Evolutionary conservation across 768 basidiomycete species (phyloP), one percentile per base, ranked within the genome.

Genomic region (Pisolithus sp.): DNA sequence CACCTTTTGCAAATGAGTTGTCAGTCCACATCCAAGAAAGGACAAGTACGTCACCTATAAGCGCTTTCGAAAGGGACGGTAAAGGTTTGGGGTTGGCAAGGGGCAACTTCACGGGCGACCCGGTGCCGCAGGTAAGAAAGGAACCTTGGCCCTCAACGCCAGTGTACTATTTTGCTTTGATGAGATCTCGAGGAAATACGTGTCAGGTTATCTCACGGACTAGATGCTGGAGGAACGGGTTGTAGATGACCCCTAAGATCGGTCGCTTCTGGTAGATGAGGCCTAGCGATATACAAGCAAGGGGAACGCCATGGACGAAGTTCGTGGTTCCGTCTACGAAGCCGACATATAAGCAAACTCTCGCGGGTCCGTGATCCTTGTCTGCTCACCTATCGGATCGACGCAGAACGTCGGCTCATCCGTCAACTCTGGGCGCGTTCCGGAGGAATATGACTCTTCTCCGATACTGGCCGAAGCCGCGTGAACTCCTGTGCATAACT

Each of bases 331-430:
- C 89, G 62, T 91, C 89, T 89, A 59, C 30, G 17, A 24, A 40
- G 4, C 24, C 9, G 20, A 39, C 37, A 26, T 47, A 20, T 41
- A 23, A 8, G 15, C 7, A 26, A 15, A 15, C 13, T 34, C 34
- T 13, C 12, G 23, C 3, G 13, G 15, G 8, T 21, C 18, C 18
- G 9, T 48, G 30, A 12, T 8, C 26, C 31, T 23, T 34, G 12
- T 34, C 21, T 18, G n/a, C 75, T 50, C 58, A 85, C 89, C 93
- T 52, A 96, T 95, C 30, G 94, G 94, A 66, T 98, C 94, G 41
- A 95, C 89, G 61, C 95, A 96, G 73, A 89, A 99, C 0, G 95
- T 98, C 5, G 93, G 93, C 28, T 83, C 83, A 59, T 96, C 88
- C 1, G 89, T 91, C 51, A 95, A 68, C 10, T 82, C 76, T 18